These are phyloP conservation scores for Extremus antarcticus DNA, from an alignment of 495 filamentous ascomycete species.

Conservation along the genomic window DNA sequence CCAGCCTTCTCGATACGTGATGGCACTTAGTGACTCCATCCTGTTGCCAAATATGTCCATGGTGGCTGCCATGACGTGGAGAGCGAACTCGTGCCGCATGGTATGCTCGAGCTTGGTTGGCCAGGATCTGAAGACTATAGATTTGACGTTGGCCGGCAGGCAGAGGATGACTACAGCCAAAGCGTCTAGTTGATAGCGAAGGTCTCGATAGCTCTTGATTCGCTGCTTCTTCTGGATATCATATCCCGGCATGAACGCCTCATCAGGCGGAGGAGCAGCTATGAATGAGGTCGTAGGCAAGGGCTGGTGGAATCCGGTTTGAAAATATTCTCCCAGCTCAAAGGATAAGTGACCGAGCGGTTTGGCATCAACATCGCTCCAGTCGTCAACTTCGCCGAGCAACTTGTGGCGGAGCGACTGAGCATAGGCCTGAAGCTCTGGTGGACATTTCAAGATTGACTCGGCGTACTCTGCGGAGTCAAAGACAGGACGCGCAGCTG, in stretches of 20 bases:
- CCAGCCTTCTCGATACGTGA: background rate
- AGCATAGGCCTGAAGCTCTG: background rate
- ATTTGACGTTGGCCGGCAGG: constrained; percentile 5
- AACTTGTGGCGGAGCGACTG: background rate
- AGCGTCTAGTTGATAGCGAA: constrained; percentile 5
- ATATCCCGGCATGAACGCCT: background rate
- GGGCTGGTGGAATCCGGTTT: background rate
- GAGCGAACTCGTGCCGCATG: background rate
- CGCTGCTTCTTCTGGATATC: background rate
- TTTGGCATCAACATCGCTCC: background rate
- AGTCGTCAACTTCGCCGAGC: background rate
- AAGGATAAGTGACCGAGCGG: background rate
- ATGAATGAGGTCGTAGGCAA: background rate
- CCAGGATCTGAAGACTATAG: background rate
- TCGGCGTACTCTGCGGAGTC: background rate
- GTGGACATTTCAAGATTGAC: background rate
- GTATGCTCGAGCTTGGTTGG: background rate
- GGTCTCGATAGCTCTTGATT: background rate
- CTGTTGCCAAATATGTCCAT: background rate
- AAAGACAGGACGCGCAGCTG: background rate
- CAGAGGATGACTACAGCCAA: constrained; percentile 6
- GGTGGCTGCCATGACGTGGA: background rate
- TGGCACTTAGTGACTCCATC: background rate
- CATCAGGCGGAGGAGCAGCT: background rate
- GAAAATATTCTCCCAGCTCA: background rate